Evolutionary conservation across 2,329 filamentous ascomycete genomes (phyloP).

Genomic region (Arthrinium phaeospermum): DNA sequence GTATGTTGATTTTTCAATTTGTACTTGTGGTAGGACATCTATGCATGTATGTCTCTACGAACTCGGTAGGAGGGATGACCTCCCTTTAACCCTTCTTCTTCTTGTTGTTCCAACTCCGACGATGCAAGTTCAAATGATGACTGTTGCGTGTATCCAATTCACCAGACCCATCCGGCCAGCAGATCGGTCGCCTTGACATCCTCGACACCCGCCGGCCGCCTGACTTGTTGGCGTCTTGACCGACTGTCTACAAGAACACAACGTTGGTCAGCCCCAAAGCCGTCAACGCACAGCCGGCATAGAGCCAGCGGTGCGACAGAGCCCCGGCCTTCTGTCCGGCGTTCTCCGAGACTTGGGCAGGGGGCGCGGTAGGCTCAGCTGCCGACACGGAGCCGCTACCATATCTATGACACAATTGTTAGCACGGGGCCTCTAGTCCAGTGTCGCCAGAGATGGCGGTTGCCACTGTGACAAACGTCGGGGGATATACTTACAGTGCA

Average conservation of each 20-base stretch:
- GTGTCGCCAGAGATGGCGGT: not conserved
- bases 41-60: not conserved
- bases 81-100: slow-evolving; percentile 16
- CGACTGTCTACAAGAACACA: not conserved
- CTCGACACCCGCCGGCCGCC: not conserved
- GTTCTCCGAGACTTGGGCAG: not conserved
- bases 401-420: not conserved
- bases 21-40: not conserved
- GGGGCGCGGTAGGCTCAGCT: not conserved
- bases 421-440: not conserved
- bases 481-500: not conserved
- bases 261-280: not conserved
- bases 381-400: not conserved
- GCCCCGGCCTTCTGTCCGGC: not conserved
- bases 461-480: not conserved
- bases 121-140: not conserved
- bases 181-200: not conserved
- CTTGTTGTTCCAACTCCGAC: not conserved
- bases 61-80: not conserved
- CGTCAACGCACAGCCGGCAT: not conserved
- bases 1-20: not conserved
- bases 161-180: not conserved
- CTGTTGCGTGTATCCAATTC: not conserved
- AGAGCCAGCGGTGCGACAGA: slow-evolving; percentile 3
- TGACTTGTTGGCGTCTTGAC: not conserved